Conservation (phyloP, 257 asterid genomes). For the Solanum sejunctum region DNA sequence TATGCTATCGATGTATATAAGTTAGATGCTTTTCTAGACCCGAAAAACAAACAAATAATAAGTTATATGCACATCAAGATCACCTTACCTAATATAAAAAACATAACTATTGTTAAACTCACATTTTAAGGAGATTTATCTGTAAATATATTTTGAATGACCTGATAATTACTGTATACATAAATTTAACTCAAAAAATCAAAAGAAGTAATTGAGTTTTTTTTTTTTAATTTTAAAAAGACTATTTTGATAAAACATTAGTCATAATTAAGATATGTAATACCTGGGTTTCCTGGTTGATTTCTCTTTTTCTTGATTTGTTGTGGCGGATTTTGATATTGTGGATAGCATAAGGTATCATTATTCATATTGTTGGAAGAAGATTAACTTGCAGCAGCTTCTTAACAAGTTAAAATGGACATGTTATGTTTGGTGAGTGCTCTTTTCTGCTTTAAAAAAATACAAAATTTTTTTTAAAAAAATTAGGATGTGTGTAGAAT, state of each 20-base stretch:
- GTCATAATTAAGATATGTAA: not conserved
- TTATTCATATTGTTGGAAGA: slow-evolving; percentile 47
- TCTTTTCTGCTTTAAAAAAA: not conserved
- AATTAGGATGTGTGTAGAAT: not conserved
- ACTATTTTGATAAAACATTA: not conserved
- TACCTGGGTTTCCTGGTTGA: slow-evolving; percentile 94
- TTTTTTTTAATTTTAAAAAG: not conserved
- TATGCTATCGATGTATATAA: not conserved
- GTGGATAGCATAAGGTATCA: slow-evolving; percentile 14
- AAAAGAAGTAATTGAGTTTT: not conserved
- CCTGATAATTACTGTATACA: not conserved
- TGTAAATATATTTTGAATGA: not conserved
- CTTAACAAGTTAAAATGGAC: slow-evolving; percentile 77
- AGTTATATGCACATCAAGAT: not conserved
- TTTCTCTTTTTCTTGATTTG: slow-evolving; percentile 61
- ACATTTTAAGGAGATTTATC: not conserved
- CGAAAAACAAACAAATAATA: not conserved
- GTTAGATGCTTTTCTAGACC: not conserved
- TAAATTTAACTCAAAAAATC: not conserved
- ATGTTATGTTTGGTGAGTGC: slow-evolving; percentile 11
- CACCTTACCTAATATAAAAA: not conserved
- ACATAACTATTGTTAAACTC: not conserved
- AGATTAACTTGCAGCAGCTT: slow-evolving; percentile 55
- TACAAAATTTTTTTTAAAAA: not conserved
- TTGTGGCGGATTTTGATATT: slow-evolving; percentile 21